Base-by-base conservation (phyloP, 768 basidiomycete species). In the Trametes elegans region DNA sequence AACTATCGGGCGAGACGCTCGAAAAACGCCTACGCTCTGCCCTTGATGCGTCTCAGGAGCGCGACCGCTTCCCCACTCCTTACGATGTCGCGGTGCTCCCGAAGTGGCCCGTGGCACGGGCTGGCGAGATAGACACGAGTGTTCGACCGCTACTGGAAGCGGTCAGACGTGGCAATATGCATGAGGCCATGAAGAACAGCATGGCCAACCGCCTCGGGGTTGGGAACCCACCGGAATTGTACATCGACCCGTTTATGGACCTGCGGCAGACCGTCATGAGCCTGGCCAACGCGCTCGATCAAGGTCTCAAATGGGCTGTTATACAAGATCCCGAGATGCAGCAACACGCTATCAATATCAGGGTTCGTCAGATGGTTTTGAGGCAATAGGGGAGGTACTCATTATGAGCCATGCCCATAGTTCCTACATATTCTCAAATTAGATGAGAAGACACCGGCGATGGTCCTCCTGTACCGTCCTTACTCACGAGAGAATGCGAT, bases 201-300 rank as follows among this genome's bases (percentile, higher is more conserved):
- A 6, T 9, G 14, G 6, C 26, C 6, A 14, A 9, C 11, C 34
- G 21, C 27, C 27, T 32, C n/a, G 29, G 29, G 27, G 31, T n/a
- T 2, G 6, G 31, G 9, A 32, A 34, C 18, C 5, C n/a, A 19
- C 41, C 42, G n/a, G 48, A 46, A 2, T 36, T 61, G 6, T 61
- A 43, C 26, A 31, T 32, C 18, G 53, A 61, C 39, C 46, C 60
- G 1, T 59, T 64, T 16, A 45, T 57, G 50, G 62, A 64, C 41
- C 34, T 61, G 9, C 48, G 62, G 8, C 60, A 61, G 48, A 61
- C 62, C 23, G 13, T 61, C 7, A 53, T 61, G 51, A 51, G 48
- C 18, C 19, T 63, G 21, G 52, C 58, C 2, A 46, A 49, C 8
- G 38, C 24, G 41, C 44, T 36, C n/a, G 45, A 32, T 19, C 8